Evolutionary conservation across 73 alveolate genomes (phyloP).

Genomic region (Effrenium voratum): DNA sequence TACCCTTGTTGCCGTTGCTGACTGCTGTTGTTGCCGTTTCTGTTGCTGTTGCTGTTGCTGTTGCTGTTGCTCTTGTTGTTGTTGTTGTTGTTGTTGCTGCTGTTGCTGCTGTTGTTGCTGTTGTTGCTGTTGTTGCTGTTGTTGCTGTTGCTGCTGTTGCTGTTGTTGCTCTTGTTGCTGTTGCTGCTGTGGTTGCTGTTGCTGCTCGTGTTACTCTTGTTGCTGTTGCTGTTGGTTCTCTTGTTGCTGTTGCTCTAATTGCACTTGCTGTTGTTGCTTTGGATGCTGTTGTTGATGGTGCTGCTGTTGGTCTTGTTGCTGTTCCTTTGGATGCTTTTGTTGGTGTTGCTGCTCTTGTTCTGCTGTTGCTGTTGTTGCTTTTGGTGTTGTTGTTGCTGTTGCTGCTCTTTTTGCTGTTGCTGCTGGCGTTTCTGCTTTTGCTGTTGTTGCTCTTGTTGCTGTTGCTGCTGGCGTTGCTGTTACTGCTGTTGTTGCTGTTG

Average conservation of each 20-base stretch:
- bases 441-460: not conserved
- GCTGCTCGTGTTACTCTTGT: not conserved
- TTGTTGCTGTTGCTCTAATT: slow-evolving; percentile 8
- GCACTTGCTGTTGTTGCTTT: slow-evolving; percentile 1
- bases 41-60: slow-evolving; percentile 28
- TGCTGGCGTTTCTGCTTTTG: not conserved
- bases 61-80: slow-evolving; percentile 22
- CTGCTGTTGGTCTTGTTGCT: slow-evolving; percentile 2
- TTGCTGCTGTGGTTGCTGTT: slow-evolving; percentile 18
- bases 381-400: not conserved
- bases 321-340: not conserved
- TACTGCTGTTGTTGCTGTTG: not conserved
- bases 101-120: slow-evolving; percentile 22
- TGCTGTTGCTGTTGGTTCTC: not conserved
- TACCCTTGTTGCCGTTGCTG: slow-evolving; percentile 3
- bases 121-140: slow-evolving; percentile 25
- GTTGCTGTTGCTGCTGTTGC: slow-evolving; percentile 23
- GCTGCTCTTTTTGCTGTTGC: not conserved
- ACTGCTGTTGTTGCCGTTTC: not conserved
- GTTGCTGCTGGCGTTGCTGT: not conserved
- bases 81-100: slow-evolving; percentile 29
- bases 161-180: slow-evolving; percentile 26
- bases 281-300: not conserved
- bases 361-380: not conserved
- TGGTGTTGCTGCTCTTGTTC: not conserved